Percentiles rank a stretch among this genome's conserved stretches.
Evolutionary conservation across 2,329 filamentous ascomycete species (phyloP).

Genomic region (Penicillium freii): DNA sequence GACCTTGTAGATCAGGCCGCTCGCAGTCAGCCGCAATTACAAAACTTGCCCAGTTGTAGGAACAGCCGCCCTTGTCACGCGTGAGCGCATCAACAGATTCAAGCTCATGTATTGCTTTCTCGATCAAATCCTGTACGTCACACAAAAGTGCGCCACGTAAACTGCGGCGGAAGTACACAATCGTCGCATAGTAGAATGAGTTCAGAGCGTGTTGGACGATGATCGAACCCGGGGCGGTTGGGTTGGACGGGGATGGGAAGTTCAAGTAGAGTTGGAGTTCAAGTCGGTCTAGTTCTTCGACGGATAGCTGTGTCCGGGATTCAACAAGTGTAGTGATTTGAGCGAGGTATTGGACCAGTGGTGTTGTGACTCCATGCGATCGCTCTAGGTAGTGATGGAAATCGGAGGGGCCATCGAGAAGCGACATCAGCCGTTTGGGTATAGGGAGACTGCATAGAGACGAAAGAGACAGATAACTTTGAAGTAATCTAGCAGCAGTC

Average conservation of each 20-base stretch:
- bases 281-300: slow-evolving; percentile 29
- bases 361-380: slow-evolving; percentile 30
- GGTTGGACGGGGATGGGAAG: slow-evolving; percentile 27
- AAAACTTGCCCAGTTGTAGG: slow-evolving; percentile 40
- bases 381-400: slow-evolving; percentile 28
- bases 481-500: slow-evolving; percentile 21
- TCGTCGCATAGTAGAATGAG: slow-evolving; percentile 38
- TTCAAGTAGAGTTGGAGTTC: slow-evolving; percentile 32
- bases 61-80: slow-evolving; percentile 31
- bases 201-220: slow-evolving; percentile 30
- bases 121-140: slow-evolving; percentile 33
- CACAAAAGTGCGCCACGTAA: slow-evolving; percentile 25
- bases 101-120: slow-evolving; percentile 32
- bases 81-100: slow-evolving; percentile 33
- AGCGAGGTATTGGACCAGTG: slow-evolving; percentile 27
- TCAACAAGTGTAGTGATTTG: slow-evolving; percentile 29
- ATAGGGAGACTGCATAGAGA: slow-evolving; percentile 30
- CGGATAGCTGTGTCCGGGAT: slow-evolving; percentile 12
- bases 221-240: slow-evolving; percentile 15
- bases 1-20: slow-evolving; percentile 24
- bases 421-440: slow-evolving; percentile 21
- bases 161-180: slow-evolving; percentile 38
- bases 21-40: slow-evolving; percentile 39
- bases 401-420: slow-evolving; percentile 22
- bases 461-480: slow-evolving; percentile 32